phyloP scores from a whole-genome alignment of 495 filamentous ascomycete species.

The Penicillium tannophilum region DNA sequence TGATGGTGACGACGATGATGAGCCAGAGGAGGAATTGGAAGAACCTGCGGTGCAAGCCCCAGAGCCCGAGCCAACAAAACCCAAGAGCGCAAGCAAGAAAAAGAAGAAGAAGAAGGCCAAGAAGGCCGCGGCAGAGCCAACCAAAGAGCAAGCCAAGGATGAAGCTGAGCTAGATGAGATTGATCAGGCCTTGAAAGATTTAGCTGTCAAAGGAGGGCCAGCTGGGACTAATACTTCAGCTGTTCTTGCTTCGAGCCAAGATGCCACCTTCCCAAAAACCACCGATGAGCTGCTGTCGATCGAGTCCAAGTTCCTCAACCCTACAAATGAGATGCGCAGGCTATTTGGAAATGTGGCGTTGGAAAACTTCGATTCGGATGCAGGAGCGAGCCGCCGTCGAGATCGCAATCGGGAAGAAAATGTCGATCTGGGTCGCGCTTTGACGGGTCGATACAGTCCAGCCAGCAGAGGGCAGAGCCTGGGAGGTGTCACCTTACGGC shows the following conservation, averaged over 20 bases:
- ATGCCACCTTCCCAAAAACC: constrained; percentile 41
- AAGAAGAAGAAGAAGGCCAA: constrained; percentile 46
- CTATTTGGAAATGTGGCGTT: constrained; percentile 84
- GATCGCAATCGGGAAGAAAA: constrained; percentile 53
- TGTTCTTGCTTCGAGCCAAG: constrained; percentile 2
- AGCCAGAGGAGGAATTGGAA: constrained; percentile 36
- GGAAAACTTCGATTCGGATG: constrained; percentile 58
- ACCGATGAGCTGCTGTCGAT: constrained; percentile 66
- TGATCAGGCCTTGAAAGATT: constrained; percentile 71
- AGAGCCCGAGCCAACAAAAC: constrained; percentile 22
- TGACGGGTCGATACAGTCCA: constrained; percentile 62
- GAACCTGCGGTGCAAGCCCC: constrained; percentile 25
- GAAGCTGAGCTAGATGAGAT: constrained; percentile 72
- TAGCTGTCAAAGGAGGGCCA: constrained; percentile 44
- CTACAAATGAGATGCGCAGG: constrained; percentile 88
- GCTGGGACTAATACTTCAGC: constrained; percentile 22
- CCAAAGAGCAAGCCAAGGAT: constrained; percentile 16
- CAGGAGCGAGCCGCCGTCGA: constrained; percentile 54
- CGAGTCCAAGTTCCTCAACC: constrained; percentile 79
- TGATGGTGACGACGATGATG: constrained; percentile 59
- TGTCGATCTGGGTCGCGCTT: constrained; percentile 69
- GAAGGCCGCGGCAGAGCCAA: constrained; percentile 19
- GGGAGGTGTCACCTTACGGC: constrained; percentile 66
- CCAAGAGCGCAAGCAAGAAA: constrained; percentile 54
- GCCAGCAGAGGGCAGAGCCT: constrained; percentile 62